Base-by-base conservation (phyloP, 257 asterid genomes). In the Plantago ovata region DNA sequence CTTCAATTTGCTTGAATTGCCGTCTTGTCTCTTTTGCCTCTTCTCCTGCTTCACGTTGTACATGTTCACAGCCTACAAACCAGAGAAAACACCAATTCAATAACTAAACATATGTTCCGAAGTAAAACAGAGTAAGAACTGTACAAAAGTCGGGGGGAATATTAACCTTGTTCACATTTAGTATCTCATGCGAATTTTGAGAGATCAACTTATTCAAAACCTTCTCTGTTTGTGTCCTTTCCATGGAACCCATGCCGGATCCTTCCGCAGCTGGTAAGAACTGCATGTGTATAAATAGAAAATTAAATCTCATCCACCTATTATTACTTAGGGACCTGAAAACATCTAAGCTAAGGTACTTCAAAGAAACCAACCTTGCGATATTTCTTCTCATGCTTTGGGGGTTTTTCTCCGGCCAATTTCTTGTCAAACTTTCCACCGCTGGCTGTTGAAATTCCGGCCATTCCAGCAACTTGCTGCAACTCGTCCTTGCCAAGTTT, bases 351-450 rank as follows among this genome's bases (percentile, higher is more conserved):
- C 58, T 4, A 0, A 36, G 12, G 52, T 39, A 52, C 40, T 63
- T 49, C 36, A 52, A 7, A 42, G 1, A 49, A 24, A 69, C 76
- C 20, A 48, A 93, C 98, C 97, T 93, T 88, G 56, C 94, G 75
- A 62, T 75, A 86, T 75, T 89, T 89, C 94, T 93, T 93, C 21
- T 89, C 96, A 62, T 86, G 99, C 78, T 93, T 93, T 7, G 74
- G 81, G 40, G 86, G 84, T 66, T 86, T 89, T 68, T 89, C 97
- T 36, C 97, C 97, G 0, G 91, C 88, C 66, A 93, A 72, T 69
- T 93, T 93, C 81, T 93, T 93, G 80, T 93, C 97, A 63, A 89
- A 93, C 63, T 93, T 93, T 48, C 99, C 97, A 56, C 96, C 95
- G 38, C 99, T 93, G n/a, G 99, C 99, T 32, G 99, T 93, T 23